phyloP scores from a whole-genome alignment of 148 eudicot species.

The Rhododendron henanense region DNA sequence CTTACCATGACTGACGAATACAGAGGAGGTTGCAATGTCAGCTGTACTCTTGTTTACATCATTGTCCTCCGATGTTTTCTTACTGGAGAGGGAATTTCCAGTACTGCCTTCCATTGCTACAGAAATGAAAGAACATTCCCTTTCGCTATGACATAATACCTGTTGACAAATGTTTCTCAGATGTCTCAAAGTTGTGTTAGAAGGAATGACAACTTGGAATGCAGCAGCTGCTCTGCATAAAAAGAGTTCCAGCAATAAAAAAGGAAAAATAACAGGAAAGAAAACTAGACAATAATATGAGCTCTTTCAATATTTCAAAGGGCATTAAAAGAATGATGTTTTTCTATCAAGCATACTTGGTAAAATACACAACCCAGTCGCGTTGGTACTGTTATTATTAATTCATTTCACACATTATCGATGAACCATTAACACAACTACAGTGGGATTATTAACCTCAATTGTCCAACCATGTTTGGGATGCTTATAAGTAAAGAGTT shows the following conservation, averaged over 20 bases:
- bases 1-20: conserved; percentile 25
- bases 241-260: neutral
- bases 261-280: neutral
- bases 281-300: neutral
- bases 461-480: no score
- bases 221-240: conserved; percentile 4
- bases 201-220: neutral
- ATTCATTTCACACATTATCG: no score
- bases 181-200: neutral
- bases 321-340: neutral
- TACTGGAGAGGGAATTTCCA: conserved; percentile 17
- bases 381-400: no score
- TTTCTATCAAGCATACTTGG: neutral
- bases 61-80: conserved; percentile 16
- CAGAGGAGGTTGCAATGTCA: conserved; percentile 11
- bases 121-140: conserved; percentile 17
- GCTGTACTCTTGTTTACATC: conserved; percentile 14
- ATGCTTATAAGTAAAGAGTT: no score
- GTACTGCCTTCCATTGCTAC: conserved; percentile 19
- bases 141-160: neutral
- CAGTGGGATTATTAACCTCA: no score
- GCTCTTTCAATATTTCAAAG: neutral
- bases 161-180: conserved; percentile 1
- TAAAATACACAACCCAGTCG: no score
- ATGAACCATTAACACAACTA: no score